Percentiles rank a stretch among this genome's conserved stretches.
phyloP scores from a whole-genome alignment of 495 filamentous ascomycete genomes.

The Podospora conica region DNA sequence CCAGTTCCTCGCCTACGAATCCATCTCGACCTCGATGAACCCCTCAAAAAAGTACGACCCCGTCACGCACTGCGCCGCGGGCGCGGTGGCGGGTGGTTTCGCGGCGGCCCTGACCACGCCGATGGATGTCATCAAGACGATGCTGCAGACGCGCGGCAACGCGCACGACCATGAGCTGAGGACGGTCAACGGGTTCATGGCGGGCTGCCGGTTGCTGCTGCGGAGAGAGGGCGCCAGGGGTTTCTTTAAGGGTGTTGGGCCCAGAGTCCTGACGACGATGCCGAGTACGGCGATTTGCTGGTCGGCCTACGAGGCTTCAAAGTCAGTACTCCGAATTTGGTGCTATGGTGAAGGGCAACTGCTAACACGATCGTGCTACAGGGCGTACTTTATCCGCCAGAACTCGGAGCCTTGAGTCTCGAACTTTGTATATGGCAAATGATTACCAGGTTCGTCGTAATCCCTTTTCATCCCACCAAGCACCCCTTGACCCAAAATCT shows the following conservation, averaged over 20 bases:
- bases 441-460: background rate
- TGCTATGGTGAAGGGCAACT: background rate
- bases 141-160: constrained; percentile 86
- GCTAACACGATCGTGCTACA: constrained; percentile 20
- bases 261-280: constrained; percentile 92
- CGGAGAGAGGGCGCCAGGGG: constrained; percentile 75
- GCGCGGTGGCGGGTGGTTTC: constrained; percentile 86
- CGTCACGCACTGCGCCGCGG: constrained; percentile 83
- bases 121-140: constrained; percentile 95
- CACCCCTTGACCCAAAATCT: background rate
- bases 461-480: background rate
- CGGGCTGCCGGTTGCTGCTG: constrained; percentile 78
- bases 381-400: constrained; percentile 52
- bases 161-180: constrained; percentile 75
- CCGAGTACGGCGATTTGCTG: constrained; percentile 98
- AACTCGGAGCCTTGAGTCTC: constrained; percentile 27
- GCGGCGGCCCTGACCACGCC: constrained; percentile 92
- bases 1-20: constrained; percentile 96
- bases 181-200: constrained; percentile 73
- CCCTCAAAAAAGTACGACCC: constrained; percentile 81
- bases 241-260: constrained; percentile 88
- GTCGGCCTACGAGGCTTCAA: constrained; percentile 61
- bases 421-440: background rate
- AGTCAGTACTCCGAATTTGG: constrained; percentile 35
- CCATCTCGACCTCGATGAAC: constrained; percentile 88